These are phyloP conservation scores for Metarhizium rileyi DNA, from an alignment of 2,329 filamentous ascomycete genomes.

Conservation along the genomic window DNA sequence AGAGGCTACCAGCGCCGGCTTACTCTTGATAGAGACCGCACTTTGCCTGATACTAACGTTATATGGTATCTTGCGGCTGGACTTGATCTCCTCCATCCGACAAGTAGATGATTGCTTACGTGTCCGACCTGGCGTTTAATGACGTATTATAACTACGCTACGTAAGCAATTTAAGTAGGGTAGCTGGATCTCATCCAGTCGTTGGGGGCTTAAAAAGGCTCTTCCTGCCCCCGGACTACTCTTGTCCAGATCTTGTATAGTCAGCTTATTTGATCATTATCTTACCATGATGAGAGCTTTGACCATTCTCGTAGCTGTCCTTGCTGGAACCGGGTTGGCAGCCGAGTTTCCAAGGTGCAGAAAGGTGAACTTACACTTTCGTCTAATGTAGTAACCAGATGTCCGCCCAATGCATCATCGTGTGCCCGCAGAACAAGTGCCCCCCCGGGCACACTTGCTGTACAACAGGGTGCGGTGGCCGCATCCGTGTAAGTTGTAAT, in stretches of 20 bases:
- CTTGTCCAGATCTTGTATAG: background rate
- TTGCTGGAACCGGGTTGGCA: background rate
- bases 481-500: background rate
- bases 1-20: too few relatives aligned
- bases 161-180: too few relatives aligned
- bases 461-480: background rate
- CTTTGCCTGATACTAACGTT: too few relatives aligned
- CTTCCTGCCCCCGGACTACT: background rate
- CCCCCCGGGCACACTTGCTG: background rate
- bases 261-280: background rate
- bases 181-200: background rate
- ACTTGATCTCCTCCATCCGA: too few relatives aligned
- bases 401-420: background rate
- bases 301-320: background rate
- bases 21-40: too few relatives aligned
- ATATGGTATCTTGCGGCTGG: too few relatives aligned
- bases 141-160: too few relatives aligned
- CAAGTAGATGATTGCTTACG: too few relatives aligned
- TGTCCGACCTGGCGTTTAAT: too few relatives aligned
- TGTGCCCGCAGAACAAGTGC: background rate
- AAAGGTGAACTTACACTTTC: background rate
- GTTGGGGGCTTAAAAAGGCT: background rate
- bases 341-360: background rate
- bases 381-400: background rate
- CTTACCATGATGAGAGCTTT: background rate